Base-by-base conservation (phyloP, 352 stramenopile species). In the Halophytophthora batemanensis region DNA sequence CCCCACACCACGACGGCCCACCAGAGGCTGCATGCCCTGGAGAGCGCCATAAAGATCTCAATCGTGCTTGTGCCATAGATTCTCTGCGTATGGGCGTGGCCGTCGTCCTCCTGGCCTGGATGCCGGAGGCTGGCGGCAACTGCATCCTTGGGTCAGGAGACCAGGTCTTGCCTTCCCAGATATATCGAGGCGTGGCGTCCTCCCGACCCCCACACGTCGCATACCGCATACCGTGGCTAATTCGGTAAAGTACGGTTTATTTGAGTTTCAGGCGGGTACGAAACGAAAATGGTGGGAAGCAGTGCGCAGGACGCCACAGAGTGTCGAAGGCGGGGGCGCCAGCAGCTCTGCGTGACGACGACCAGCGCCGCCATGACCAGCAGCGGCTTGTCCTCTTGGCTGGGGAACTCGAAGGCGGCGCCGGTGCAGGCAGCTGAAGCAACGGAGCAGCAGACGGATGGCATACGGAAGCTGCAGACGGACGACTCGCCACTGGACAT, bases 401-500 rank as follows among this genome's bases (percentile, higher is more conserved):
- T 81, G 42, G 59, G 64, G 45, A 50, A 38, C 19, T 31, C 61
- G 21, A 62, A 55, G 29, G 35, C 22, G 1, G 41, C 53, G 4
- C 13, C 41, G 15, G 35, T 46, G 3, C 45, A 52, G 12, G 33
- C 43, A 12, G 39, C 25, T 0, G 47, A 56, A 2, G 47, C 50
- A 6, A 64, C 56, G 21, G 17, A 34, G 12, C 43, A 60, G 33
- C 40, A 50, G 3, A 50, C 33, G 42, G 47, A 2, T 19, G 39
- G 22, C 2, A 14, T 14, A 14, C 18, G 10, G 17, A 23, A 19
- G 50, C 19, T 19, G 41, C 41, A 23, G 64, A 28, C 37, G 62
- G 67, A 17, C 7, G 50, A 57, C 40, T 82, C 67, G 15, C 66
- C 72, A 13, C 37, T 80, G 13, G 72, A 82, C 42, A 66, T 78